Evolutionary conservation across 2,329 filamentous ascomycete genomes (phyloP), one percentile per base, ranked within the genome.

Genomic region (Curvularia verruculosa): DNA sequence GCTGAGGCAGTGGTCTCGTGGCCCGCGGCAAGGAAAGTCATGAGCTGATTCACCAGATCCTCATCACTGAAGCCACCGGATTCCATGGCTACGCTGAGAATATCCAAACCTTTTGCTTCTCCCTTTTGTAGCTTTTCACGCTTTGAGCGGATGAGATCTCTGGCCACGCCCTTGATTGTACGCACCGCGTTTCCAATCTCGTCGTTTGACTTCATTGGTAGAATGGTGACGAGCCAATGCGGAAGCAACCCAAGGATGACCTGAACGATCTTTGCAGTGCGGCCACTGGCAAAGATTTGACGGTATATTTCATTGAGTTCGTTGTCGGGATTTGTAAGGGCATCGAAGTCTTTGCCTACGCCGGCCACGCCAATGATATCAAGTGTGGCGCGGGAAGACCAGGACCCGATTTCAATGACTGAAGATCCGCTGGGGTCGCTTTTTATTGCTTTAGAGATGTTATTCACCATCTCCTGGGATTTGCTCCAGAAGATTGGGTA

Each of bases 1-100:
- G 83, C 78, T 13, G 77, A 78, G 1, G 84, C 82, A 7, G 84
- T 85, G 0, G 84, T 86, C 73, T 86, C 84, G 61, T 86, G 81
- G 40, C 80, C 81, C 0, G 92, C 92, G 0, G 89, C 89, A 5
- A 96, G 84, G 79, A 96, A 95, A 0, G 91, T 96, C 90, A 96
- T 95, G 72, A 95, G 84, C 77, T 96, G 92, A 73, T 95, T 89
- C 34, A 92, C 85, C n/a, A 96, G 84, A 58, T 91, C 87, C 47
- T 92, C 89, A 60, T 95, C 90, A 12, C 79, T 84, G 76, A 96
- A 95, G 5, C 82, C 86, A 45, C 89, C 90, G 37, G 87, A 91
- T 71, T 88, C 84, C 46, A 96, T 80, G 15, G 92, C 92, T 0
- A 94, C 89, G 1, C 89, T 91, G 31, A 96, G 80, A 56, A 96